phyloP scores from a whole-genome alignment of 306 rosid species.

The Mimosa bimucronata region DNA sequence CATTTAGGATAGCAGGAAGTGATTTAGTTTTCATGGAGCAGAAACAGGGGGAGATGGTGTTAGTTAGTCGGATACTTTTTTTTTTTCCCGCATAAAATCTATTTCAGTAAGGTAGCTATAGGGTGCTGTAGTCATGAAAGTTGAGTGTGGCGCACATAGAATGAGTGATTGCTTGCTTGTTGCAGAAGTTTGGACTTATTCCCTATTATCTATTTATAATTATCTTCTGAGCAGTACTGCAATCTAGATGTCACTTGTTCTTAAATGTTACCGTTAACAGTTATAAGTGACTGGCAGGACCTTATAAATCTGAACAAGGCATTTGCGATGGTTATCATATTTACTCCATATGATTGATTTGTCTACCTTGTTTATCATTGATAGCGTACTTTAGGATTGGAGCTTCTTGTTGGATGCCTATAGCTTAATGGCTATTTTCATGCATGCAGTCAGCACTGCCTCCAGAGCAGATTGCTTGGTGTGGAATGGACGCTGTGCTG shows the following conservation, averaged over 20 bases:
- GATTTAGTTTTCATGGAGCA: not conserved
- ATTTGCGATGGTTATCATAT: conserved; percentile 10
- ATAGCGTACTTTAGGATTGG: conserved; percentile 23
- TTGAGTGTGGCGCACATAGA: conserved; percentile 13
- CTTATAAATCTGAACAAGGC: not conserved
- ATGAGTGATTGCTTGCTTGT: not conserved
- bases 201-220: not conserved
- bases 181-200: conserved; percentile 9
- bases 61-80: not conserved
- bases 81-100: not conserved
- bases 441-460: conserved; percentile 84
- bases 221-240: conserved; percentile 30
- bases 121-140: conserved; percentile 18
- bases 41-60: not conserved
- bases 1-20: no score
- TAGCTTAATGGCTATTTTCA: conserved; percentile 38
- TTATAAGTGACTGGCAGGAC: conserved; percentile 20
- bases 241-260: not conserved
- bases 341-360: not conserved
- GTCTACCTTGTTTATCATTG: not conserved
- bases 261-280: conserved; percentile 9
- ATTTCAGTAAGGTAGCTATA: not conserved
- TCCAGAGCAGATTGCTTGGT: conserved; percentile 90
- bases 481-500: conserved; percentile 97
- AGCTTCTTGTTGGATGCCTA: conserved; percentile 14